phyloP scores from a whole-genome alignment of 2,329 filamentous ascomycete species.

The Teratosphaeria pseudoeucalypti region DNA sequence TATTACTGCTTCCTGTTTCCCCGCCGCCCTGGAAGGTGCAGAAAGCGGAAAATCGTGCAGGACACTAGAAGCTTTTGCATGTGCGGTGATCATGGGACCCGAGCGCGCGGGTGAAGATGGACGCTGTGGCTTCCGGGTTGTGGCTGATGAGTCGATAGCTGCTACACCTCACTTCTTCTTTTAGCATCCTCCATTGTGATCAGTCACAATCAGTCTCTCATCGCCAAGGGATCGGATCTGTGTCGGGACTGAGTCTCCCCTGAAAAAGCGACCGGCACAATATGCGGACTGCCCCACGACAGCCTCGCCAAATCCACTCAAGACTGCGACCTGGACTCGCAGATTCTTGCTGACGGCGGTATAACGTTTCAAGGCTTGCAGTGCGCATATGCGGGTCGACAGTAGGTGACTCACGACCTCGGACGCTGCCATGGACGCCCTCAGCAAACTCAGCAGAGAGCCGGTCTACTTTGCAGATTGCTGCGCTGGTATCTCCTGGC shows the following conservation, averaged over 20 bases:
- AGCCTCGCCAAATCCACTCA: not conserved
- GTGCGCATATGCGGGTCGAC: not conserved
- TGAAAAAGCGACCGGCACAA: not conserved
- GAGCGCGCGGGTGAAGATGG: not conserved
- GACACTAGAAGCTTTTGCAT: not conserved
- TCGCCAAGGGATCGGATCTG: not conserved
- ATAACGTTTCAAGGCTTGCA: not conserved
- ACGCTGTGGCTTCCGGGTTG: not conserved
- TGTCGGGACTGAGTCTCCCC: not conserved
- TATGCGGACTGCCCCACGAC: not conserved
- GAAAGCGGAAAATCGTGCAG: not conserved
- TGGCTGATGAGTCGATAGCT: not conserved
- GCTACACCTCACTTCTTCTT: not conserved
- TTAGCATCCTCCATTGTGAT: not conserved
- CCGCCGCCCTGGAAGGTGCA: not conserved
- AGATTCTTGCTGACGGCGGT: not conserved
- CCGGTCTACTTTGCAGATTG: slow-evolving; percentile 14
- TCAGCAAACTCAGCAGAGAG: slow-evolving; percentile 7
- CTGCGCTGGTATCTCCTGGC: slow-evolving; percentile 17
- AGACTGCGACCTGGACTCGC: not conserved
- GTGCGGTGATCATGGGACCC: not conserved
- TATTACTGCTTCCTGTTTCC: too few species aligned
- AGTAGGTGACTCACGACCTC: not conserved
- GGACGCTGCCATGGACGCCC: not conserved
- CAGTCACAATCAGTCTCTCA: not conserved